Evolutionary conservation across 805 yeast genomes (phyloP).

Genomic region (Zygotorulaspora florentina): DNA sequence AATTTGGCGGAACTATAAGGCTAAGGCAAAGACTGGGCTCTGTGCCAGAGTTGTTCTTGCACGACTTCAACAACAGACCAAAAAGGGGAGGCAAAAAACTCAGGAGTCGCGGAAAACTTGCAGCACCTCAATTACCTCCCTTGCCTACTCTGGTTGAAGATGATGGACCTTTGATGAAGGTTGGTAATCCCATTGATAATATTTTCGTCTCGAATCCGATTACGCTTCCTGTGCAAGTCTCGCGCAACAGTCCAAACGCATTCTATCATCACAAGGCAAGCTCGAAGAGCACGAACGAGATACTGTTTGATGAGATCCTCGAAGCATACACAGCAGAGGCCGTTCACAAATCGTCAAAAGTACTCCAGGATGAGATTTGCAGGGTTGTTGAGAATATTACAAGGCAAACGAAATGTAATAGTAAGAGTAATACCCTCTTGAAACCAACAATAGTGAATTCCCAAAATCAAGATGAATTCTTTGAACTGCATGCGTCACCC

Average conservation of each 20-base stretch:
- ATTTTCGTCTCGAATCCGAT: conserved; percentile 10
- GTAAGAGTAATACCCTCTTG: too few relatives aligned
- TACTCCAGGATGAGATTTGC: conserved; percentile 19
- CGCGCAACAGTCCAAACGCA: not conserved
- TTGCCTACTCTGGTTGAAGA: conserved; percentile 9
- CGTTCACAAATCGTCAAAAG: not conserved
- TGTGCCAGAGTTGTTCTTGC: conserved; percentile 32
- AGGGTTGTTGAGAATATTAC: conserved; percentile 18
- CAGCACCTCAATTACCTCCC: not conserved
- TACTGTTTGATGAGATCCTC: conserved; percentile 28
- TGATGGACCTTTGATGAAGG: not conserved
- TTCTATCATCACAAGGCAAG: not conserved
- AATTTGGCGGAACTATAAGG: conserved; percentile 29
- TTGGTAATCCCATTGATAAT: conserved; percentile 1
- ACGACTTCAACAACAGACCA: conserved; percentile 20
- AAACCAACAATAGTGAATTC: not conserved
- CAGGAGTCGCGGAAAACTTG: not conserved
- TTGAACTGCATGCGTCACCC: conserved; percentile 2
- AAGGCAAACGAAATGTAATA: not conserved
- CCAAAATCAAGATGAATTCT: not conserved
- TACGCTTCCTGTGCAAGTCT: conserved; percentile 9
- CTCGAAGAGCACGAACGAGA: conserved; percentile 20
- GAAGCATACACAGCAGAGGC: conserved; percentile 20
- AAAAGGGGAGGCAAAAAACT: not conserved
- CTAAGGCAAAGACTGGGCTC: conserved; percentile 30